Conservation (phyloP, 176 grass and related monocot species). For the Elaeis guineensis region DNA sequence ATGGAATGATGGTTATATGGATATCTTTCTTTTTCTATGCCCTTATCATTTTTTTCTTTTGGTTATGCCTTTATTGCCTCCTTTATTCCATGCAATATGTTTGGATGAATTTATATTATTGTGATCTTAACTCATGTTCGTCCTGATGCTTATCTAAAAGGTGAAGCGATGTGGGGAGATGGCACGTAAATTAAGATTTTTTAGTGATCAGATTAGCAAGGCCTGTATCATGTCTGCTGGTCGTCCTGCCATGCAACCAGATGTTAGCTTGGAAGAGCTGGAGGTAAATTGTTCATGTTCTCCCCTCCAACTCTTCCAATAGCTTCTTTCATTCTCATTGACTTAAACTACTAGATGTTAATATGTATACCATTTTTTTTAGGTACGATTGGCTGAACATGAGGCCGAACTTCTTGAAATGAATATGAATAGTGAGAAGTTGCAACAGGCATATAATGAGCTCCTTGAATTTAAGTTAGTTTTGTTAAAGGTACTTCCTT, state of each 20-base stretch:
- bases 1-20: no score
- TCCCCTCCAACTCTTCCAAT: not conserved
- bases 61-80: no score
- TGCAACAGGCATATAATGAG: conserved; percentile 85
- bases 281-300: conserved; percentile 44
- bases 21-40: no score
- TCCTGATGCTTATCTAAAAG: conserved; percentile 27
- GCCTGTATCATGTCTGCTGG: conserved; percentile 55
- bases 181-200: conserved; percentile 87
- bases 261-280: conserved; percentile 90
- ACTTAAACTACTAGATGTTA: no score
- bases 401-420: conserved; percentile 94
- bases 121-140: not conserved
- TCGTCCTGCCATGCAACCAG: conserved; percentile 60
- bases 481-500: conserved; percentile 88
- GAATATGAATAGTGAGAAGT: conserved; percentile 77
- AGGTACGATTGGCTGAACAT: conserved; percentile 80
- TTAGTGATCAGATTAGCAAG: conserved; percentile 84
- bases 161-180: conserved; percentile 94
- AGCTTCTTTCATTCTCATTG: not conserved
- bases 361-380: conserved; percentile 19
- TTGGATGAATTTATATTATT: not conserved
- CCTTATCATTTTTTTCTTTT: no score
- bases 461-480: conserved; percentile 99
- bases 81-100: not conserved